Conservation (phyloP, 139 green algal genomes). For the Chlamydomonas asymmetrica region DNA sequence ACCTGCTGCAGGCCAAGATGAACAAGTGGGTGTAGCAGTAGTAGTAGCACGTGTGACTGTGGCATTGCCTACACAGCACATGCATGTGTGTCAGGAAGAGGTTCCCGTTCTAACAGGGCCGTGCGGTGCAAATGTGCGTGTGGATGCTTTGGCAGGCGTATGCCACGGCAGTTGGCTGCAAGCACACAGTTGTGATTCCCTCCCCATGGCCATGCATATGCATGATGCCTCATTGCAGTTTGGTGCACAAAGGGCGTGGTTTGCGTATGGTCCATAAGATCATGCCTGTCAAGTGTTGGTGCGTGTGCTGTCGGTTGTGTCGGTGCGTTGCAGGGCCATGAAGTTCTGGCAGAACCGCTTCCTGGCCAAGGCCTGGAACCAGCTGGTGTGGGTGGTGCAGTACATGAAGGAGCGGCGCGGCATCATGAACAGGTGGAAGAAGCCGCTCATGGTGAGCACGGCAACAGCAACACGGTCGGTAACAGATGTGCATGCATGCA, state of each 20-base stretch:
- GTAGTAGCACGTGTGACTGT: not conserved
- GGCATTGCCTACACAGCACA: not conserved
- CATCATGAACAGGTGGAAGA: conserved; percentile 57
- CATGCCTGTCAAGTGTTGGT: conserved; percentile 18
- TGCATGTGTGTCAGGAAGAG: not conserved
- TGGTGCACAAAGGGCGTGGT: too few relatives aligned
- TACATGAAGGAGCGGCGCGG: conserved; percentile 28
- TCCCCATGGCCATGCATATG: too few relatives aligned
- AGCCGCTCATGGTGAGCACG: conserved; percentile 50
- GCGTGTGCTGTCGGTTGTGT: too few relatives aligned
- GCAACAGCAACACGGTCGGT: too few relatives aligned
- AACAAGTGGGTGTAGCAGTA: conserved; percentile 7
- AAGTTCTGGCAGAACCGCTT: conserved; percentile 31
- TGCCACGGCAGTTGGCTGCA: too few relatives aligned
- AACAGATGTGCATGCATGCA: too few relatives aligned
- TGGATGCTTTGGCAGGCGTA: too few relatives aligned
- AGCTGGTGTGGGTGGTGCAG: conserved; percentile 39
- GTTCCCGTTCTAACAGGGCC: too few relatives aligned
- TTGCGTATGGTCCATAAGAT: too few relatives aligned
- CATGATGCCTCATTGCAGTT: too few relatives aligned
- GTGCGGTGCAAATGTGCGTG: too few relatives aligned
- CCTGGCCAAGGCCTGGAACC: conserved; percentile 40
- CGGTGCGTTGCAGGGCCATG: conserved; percentile 8
- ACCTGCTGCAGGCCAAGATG: conserved; percentile 1
- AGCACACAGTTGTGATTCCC: too few relatives aligned